Evolutionary conservation across 2,329 filamentous ascomycete genomes (phyloP).

Genomic region (Fonsecaea pedrosoi): DNA sequence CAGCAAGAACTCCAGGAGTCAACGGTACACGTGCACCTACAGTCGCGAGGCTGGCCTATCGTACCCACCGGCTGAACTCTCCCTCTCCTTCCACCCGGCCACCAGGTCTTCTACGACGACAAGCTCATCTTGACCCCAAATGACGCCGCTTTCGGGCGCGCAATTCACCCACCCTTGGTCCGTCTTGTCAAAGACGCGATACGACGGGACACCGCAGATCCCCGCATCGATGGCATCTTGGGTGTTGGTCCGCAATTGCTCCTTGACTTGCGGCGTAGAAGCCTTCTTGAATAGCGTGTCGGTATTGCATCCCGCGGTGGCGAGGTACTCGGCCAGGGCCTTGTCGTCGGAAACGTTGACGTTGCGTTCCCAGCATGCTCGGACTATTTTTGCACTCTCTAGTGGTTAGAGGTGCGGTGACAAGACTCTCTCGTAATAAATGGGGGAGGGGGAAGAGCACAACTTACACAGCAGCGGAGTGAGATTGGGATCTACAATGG

Average conservation of each 20-base stretch:
- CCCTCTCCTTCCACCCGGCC: conserved; percentile 26
- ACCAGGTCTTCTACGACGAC: conserved; percentile 31
- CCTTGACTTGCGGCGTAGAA: conserved; percentile 23
- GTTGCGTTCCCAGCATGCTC: conserved; percentile 32
- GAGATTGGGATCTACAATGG: conserved; percentile 25
- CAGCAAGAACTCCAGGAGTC: neutral
- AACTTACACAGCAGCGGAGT: conserved; percentile 23
- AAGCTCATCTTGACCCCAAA: conserved; percentile 33
- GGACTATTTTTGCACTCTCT: conserved; percentile 12
- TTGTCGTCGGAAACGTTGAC: conserved; percentile 26
- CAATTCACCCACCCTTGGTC: conserved; percentile 5
- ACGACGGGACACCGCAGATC: conserved; percentile 31
- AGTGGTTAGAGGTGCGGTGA: neutral
- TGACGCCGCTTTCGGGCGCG: conserved; percentile 21
- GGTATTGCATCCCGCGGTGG: conserved; percentile 27
- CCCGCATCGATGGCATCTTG: conserved; percentile 26
- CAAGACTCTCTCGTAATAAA: no score
- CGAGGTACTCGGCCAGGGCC: conserved; percentile 23
- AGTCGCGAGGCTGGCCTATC: neutral
- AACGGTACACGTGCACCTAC: neutral
- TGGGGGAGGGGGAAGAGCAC: neutral
- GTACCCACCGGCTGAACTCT: neutral
- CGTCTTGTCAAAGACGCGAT: conserved; percentile 29
- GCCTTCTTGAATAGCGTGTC: conserved; percentile 14
- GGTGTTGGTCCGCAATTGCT: conserved; percentile 20